Base-by-base conservation (phyloP, 495 filamentous ascomycete species). In the Penicillium egyptiacum region DNA sequence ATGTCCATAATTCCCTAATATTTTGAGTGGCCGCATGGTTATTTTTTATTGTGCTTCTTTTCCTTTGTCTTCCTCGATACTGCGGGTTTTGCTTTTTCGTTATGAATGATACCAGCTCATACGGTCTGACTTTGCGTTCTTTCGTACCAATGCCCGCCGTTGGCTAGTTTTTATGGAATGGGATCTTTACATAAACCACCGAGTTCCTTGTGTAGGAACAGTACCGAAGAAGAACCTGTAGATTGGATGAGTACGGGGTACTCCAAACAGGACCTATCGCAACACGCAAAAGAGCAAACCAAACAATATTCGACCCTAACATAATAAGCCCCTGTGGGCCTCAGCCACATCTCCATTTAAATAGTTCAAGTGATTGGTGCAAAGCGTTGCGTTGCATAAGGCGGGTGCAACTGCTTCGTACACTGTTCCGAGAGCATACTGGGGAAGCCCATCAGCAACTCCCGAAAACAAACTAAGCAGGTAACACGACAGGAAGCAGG, bases 41-140 rank as follows among this genome's bases (percentile, higher is more conserved):
- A 25, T 41, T 44, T 53, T 14, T 55, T 44, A 35, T 53, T 57
- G 57, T 53, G 39, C 51, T 49, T 41, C 31, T 52, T 52, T 50
- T 53, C 46, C 33, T 59, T 57, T 47, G 40, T 64, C 62, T 23
- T 57, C 42, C 43, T 47, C 23, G n/a, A 35, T 55, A 46, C 55
- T 62, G 53, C 58, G 43, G 55, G 58, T 46, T 60, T 35, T 56
- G 44, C 57, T 60, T 56, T 60, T 64, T 55, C 52, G 33, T 61
- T 70, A 68, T 66, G 65, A 65, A 72, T 74, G 74, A 77, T 77
- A 77, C 74, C 74, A 72, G 67, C 72, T 73, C 69, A 74, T 68
- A 56, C 54, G 60, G 57, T 64, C 56, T 67, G 63, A 62, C 66
- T 62, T 66, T 58, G 52, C 58, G 54, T 65, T 67, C 26, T 61